phyloP scores from a whole-genome alignment of 1,284 basidiomycete species.

The Stygiomarasmius scandens region DNA sequence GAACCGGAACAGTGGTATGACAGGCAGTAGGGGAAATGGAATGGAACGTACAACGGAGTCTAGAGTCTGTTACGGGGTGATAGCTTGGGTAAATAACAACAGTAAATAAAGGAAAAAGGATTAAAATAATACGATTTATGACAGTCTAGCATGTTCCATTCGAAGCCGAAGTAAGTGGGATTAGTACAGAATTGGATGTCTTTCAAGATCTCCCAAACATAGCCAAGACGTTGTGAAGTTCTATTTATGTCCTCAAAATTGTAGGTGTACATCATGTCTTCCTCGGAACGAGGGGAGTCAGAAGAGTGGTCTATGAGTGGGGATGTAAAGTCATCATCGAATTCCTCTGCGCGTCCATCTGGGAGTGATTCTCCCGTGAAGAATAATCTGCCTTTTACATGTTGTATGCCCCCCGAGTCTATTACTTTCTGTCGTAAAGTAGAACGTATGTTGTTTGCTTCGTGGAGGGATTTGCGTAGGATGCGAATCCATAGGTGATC shows the following conservation, averaged over 20 bases:
- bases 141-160: constrained; percentile 33
- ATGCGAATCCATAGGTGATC: constrained; percentile 40
- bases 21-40: too few species aligned
- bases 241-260: constrained; percentile 28
- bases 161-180: constrained; percentile 33
- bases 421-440: constrained; percentile 15
- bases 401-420: constrained; percentile 18
- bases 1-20: too few species aligned
- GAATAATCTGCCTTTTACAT: constrained; percentile 31
- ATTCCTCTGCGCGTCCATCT: constrained; percentile 29
- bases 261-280: constrained; percentile 28
- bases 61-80: too few species aligned
- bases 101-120: too few species aligned
- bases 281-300: neutral
- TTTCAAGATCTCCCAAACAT: constrained; percentile 35
- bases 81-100: too few species aligned
- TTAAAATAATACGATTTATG: too few species aligned
- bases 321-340: constrained; percentile 30
- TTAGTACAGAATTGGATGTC: constrained; percentile 26
- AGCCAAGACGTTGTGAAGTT: constrained; percentile 33
- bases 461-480: constrained; percentile 18
- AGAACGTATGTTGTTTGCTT: constrained; percentile 24
- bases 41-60: too few species aligned
- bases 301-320: neutral
- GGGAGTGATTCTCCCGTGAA: constrained; percentile 25